Evolutionary conservation across 805 yeast species (phyloP).

Genomic region (Komagataella ulmi): DNA sequence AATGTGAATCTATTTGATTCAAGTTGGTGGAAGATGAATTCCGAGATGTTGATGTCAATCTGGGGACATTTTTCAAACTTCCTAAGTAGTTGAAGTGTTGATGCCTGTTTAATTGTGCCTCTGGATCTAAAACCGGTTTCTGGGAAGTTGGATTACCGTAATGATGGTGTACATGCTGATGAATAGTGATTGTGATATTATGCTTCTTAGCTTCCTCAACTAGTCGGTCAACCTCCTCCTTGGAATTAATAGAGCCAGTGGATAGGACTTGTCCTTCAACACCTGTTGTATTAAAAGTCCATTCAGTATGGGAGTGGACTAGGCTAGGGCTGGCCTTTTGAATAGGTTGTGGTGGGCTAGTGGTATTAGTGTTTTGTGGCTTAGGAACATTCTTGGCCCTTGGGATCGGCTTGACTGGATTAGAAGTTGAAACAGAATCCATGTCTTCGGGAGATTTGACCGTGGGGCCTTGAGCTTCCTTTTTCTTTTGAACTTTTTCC

Average conservation of each 20-base stretch:
- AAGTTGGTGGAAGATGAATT: background rate
- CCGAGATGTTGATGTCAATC: constrained; percentile 29
- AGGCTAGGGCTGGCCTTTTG: background rate
- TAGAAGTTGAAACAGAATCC: background rate
- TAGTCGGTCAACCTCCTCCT: constrained; percentile 41
- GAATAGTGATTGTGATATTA: constrained; percentile 52
- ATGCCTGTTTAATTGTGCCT: constrained; percentile 39
- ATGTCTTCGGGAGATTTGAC: background rate
- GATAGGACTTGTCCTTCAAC: constrained; percentile 29
- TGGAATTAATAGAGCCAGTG: constrained; percentile 35
- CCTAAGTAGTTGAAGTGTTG: constrained; percentile 70
- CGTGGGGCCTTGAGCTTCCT: constrained; percentile 1
- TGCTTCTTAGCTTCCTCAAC: constrained; percentile 47
- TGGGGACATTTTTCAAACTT: constrained; percentile 59
- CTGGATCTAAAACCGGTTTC: constrained; percentile 26
- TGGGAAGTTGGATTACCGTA: constrained; percentile 30
- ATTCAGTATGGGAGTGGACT: constrained; percentile 26
- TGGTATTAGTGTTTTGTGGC: background rate
- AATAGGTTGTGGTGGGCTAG: background rate
- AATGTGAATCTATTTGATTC: background rate
- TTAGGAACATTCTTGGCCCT: background rate
- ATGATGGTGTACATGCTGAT: constrained; percentile 80
- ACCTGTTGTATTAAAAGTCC: constrained; percentile 45
- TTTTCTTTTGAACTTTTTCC: constrained; percentile 27
- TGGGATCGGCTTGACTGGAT: background rate